Percentiles rank a stretch among this genome's conserved stretches.
phyloP scores from a whole-genome alignment of 352 stramenopile genomes.

The Globisporangium paroecandrum region DNA sequence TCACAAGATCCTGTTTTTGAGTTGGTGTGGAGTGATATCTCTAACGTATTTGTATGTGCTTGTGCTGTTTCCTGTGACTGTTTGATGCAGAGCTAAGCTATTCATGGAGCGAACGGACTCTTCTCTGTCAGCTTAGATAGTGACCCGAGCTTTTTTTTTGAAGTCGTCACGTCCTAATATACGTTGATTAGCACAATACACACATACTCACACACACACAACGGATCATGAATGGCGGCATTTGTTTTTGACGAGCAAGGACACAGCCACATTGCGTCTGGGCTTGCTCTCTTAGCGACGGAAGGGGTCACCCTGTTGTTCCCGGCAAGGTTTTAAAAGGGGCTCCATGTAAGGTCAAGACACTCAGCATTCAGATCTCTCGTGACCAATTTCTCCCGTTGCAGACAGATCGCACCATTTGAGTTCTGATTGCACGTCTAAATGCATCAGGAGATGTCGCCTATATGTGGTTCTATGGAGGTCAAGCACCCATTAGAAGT shows the following conservation, averaged over 20 bases:
- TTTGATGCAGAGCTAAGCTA: conserved; percentile 10
- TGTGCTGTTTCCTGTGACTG: neutral
- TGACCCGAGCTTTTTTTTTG: neutral
- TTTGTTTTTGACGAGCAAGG: neutral
- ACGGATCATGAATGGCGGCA: neutral
- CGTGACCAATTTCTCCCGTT: too few species aligned
- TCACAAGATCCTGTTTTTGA: neutral
- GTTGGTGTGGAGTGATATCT: neutral
- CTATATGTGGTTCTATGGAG: too few species aligned
- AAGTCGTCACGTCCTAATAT: conserved; percentile 14
- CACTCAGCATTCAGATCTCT: too few species aligned
- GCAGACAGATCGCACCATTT: too few species aligned
- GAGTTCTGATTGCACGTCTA: too few species aligned
- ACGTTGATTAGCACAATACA: conserved; percentile 7
- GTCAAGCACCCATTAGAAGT: too few species aligned
- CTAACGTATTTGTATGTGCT: neutral
- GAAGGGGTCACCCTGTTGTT: too few species aligned
- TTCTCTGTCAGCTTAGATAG: conserved; percentile 10
- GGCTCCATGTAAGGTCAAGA: too few species aligned
- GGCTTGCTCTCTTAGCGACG: too few species aligned
- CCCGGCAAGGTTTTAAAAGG: too few species aligned
- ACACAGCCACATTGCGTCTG: too few species aligned
- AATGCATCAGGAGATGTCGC: too few species aligned
- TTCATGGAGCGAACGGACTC: neutral
- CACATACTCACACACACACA: neutral